These are phyloP conservation scores for Aquilaria yunnanensis DNA, from an alignment of 345 rosid genomes.

Conservation along the genomic window DNA sequence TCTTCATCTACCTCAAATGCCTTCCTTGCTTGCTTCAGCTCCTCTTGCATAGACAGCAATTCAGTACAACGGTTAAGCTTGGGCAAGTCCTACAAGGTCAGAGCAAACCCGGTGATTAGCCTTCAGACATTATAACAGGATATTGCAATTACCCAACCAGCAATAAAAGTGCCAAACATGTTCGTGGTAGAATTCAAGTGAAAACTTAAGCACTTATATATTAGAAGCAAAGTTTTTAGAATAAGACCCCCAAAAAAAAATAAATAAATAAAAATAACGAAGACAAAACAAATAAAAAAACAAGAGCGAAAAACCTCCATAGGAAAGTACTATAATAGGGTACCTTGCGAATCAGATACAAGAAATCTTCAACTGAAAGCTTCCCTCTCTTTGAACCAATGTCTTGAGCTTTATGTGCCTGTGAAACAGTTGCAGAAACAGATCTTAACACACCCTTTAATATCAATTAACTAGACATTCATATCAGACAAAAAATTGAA, in stretches of 20 bases:
- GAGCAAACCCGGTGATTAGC: background rate
- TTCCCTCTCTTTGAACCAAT: slow-evolving; percentile 82
- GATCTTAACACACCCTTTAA: background rate
- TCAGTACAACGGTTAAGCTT: slow-evolving; percentile 88
- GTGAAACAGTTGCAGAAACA: background rate
- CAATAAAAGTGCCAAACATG: background rate
- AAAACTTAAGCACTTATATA: too few species aligned
- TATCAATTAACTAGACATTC: background rate
- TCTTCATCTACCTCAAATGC: slow-evolving; percentile 94
- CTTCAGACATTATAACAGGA: background rate
- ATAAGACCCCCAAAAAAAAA: too few species aligned
- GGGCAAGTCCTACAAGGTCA: slow-evolving; percentile 58
- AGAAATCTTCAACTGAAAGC: slow-evolving; percentile 76
- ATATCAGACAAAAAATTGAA: slow-evolving; percentile 7
- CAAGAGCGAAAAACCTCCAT: too few species aligned
- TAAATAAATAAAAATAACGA: background rate
- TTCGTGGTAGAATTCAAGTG: background rate
- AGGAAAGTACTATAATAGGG: background rate
- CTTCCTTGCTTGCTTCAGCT: slow-evolving; percentile 92
- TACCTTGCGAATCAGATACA: slow-evolving; percentile 86
- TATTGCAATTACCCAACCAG: background rate
- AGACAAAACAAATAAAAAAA: background rate
- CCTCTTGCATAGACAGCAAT: slow-evolving; percentile 89
- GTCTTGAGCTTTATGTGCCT: slow-evolving; percentile 93
- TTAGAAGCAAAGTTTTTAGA: background rate